phyloP scores from a whole-genome alignment of 2,329 filamentous ascomycete genomes.

The Neofusicoccum laricinum region DNA sequence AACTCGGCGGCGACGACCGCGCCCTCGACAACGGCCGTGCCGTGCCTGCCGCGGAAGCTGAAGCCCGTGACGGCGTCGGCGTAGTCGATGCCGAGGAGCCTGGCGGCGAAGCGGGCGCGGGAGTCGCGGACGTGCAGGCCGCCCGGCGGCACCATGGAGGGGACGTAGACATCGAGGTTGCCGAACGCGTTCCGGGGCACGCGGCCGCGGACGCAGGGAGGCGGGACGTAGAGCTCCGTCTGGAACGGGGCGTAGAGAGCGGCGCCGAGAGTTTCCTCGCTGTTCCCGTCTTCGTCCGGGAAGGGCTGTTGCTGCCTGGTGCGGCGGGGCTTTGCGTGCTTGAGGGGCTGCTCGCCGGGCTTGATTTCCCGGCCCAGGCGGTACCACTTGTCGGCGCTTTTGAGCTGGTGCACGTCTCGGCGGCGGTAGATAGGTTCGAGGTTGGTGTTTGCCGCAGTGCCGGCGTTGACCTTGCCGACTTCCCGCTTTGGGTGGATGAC shows the following conservation, averaged over 20 bases:
- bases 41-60: slow-evolving; percentile 78
- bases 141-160: slow-evolving; percentile 61
- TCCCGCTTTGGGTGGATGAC: slow-evolving; percentile 70
- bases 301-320: slow-evolving; percentile 17
- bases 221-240: slow-evolving; percentile 70
- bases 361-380: slow-evolving; percentile 78
- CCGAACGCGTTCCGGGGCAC: slow-evolving; percentile 64
- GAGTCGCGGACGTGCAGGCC: slow-evolving; percentile 56
- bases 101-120: slow-evolving; percentile 68
- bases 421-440: slow-evolving; percentile 81
- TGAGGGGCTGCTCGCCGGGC: slow-evolving; percentile 72
- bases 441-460: slow-evolving; percentile 53
- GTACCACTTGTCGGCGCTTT: slow-evolving; percentile 87
- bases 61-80: slow-evolving; percentile 90
- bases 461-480: slow-evolving; percentile 74
- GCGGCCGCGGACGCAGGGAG: slow-evolving; percentile 69
- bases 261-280: slow-evolving; percentile 44
- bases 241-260: slow-evolving; percentile 60
- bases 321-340: slow-evolving; percentile 53
- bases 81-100: slow-evolving; percentile 75
- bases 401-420: slow-evolving; percentile 72
- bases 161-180: slow-evolving; percentile 62
- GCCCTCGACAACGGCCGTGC: slow-evolving; percentile 78
- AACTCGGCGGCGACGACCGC: slow-evolving; percentile 72
- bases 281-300: slow-evolving; percentile 27